These are phyloP conservation scores for Mucor sp. DNA, from an alignment of 371 early-diverging fungal genomes.

Conservation along the genomic window DNA sequence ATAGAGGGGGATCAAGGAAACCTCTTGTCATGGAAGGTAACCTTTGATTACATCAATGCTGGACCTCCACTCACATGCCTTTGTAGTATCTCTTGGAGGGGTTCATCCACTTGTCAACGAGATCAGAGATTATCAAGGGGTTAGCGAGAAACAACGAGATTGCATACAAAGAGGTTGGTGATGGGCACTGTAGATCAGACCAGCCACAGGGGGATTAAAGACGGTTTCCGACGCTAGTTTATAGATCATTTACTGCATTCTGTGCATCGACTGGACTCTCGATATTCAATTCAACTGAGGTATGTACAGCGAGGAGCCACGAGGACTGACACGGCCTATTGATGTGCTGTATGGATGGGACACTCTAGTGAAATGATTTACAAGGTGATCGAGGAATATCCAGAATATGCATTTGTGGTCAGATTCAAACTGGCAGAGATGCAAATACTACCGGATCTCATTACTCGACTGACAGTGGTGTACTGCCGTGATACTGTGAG, in stretches of 20 bases:
- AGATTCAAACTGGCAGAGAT: slow-evolving; percentile 37
- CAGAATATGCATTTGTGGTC: slow-evolving; percentile 26
- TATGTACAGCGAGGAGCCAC: neutral
- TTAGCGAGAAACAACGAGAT: slow-evolving; percentile 19
- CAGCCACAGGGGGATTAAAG: too few species aligned
- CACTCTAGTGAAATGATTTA: slow-evolving; percentile 41
- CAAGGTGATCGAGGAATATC: slow-evolving; percentile 31
- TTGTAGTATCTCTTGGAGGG: slow-evolving; percentile 36
- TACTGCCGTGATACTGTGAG: slow-evolving; percentile 42
- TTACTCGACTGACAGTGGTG: slow-evolving; percentile 36
- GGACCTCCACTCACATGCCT: neutral
- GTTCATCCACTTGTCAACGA: slow-evolving; percentile 35
- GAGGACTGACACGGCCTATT: neutral
- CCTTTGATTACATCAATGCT: neutral
- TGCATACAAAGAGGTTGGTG: slow-evolving; percentile 22
- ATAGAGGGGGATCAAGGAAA: slow-evolving; percentile 22
- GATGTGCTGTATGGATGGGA: neutral
- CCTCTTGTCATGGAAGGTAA: neutral
- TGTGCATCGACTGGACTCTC: slow-evolving; percentile 24
- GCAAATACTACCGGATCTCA: slow-evolving; percentile 41
- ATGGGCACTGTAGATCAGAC: neutral
- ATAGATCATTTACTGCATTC: slow-evolving; percentile 25
- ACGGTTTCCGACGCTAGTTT: slow-evolving; percentile 11
- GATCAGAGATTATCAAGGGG: slow-evolving; percentile 27
- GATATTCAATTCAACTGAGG: slow-evolving; percentile 33